phyloP scores from a whole-genome alignment of 2,329 filamentous ascomycete species.

The Xylariaceae sp. region DNA sequence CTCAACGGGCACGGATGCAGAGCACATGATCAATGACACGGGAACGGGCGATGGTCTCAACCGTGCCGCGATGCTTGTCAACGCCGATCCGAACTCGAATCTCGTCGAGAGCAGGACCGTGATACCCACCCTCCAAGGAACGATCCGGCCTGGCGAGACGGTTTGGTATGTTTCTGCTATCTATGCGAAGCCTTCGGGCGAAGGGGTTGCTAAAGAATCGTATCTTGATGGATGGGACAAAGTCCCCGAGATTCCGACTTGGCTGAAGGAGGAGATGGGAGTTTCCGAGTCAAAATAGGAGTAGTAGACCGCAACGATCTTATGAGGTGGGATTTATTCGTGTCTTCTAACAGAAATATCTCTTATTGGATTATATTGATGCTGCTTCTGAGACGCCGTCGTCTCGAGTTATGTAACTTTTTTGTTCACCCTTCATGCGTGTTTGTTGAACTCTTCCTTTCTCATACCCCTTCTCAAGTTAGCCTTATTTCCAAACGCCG shows the following conservation, averaged over 20 bases:
- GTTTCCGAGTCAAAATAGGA: too few relatives aligned
- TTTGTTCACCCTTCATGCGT: neutral
- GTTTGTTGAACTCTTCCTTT: slow-evolving; percentile 1
- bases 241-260: slow-evolving; percentile 54
- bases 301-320: too few relatives aligned
- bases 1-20: neutral
- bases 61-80: slow-evolving; percentile 61
- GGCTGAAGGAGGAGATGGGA: slow-evolving; percentile 57
- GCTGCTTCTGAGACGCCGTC: too few relatives aligned
- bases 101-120: slow-evolving; percentile 67
- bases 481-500: slow-evolving; percentile 3
- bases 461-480: neutral
- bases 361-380: too few relatives aligned
- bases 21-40: neutral
- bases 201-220: slow-evolving; percentile 45
- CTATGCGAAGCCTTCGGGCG: slow-evolving; percentile 62
- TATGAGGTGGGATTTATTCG: too few relatives aligned
- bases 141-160: slow-evolving; percentile 52
- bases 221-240: slow-evolving; percentile 61
- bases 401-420: too few relatives aligned
- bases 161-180: slow-evolving; percentile 68
- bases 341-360: too few relatives aligned
- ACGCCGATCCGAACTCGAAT: slow-evolving; percentile 77
- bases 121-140: slow-evolving; percentile 65
- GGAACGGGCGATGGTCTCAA: slow-evolving; percentile 33